phyloP scores from a whole-genome alignment of 768 basidiomycete species.

The Leccinum truebloodii region DNA sequence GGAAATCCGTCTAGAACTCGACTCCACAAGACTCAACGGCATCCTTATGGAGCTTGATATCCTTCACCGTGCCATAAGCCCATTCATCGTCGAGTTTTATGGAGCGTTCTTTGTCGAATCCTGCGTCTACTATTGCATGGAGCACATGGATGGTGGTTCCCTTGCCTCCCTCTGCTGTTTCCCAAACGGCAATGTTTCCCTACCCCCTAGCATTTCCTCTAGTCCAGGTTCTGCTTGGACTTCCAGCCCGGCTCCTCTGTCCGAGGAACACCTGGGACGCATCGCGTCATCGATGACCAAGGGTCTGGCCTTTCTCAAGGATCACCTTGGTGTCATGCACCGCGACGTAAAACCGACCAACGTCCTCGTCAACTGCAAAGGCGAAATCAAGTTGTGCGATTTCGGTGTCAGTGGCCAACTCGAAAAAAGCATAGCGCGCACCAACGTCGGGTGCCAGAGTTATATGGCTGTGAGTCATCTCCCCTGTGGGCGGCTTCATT shows the following conservation, averaged over 20 bases:
- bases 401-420: constrained; percentile 99
- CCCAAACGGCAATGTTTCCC: constrained; percentile 41
- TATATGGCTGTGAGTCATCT: constrained; percentile 88
- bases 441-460: constrained; percentile 97
- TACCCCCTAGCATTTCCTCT: constrained; percentile 34
- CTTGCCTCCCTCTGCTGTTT: constrained; percentile 71
- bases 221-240: constrained; percentile 37
- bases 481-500: constrained; percentile 2
- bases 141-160: constrained; percentile 99
- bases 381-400: constrained; percentile 93
- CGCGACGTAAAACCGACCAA: constrained; percentile 93
- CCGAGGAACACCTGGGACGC: constrained; percentile 79
- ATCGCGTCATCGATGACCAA: constrained; percentile 82
- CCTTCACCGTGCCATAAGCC: constrained; percentile 88
- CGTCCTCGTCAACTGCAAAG: constrained; percentile 85
- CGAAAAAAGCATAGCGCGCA: constrained; percentile 94
- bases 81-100: constrained; percentile 96
- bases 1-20: constrained; percentile 98
- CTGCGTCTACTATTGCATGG: constrained; percentile 99
- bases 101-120: constrained; percentile 99
- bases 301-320: constrained; percentile 94
- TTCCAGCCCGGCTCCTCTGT: constrained; percentile 41
- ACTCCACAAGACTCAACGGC: constrained; percentile 88
- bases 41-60: constrained; percentile 99
- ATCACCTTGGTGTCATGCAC: constrained; percentile 87